Percentiles rank a stretch among this genome's conserved stretches.
Conservation (phyloP, 116 monocot genomes). For the Thalassia testudinum region DNA sequence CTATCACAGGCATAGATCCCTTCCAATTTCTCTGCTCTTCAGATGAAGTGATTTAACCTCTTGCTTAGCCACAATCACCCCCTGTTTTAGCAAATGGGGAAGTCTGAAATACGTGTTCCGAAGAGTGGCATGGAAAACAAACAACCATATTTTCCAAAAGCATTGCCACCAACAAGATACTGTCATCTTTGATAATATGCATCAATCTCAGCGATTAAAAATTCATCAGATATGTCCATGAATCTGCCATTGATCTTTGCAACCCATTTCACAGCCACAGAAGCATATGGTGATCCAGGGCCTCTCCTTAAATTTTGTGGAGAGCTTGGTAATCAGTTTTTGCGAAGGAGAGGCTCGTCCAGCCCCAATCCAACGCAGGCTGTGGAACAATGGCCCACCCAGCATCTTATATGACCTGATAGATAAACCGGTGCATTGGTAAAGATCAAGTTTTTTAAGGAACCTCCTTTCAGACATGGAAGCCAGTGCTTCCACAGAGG, state of each 20-base stretch:
- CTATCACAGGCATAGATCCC: no score
- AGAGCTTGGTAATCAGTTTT: slow-evolving; percentile 15
- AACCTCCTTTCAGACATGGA: slow-evolving; percentile 16
- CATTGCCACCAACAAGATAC: no score
- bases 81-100: no score
- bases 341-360: slow-evolving; percentile 21
- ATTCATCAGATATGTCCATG: slow-evolving; percentile 15
- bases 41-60: no score
- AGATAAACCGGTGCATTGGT: slow-evolving; percentile 39
- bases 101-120: no score
- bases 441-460: slow-evolving; percentile 70
- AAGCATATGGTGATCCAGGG: slow-evolving; percentile 29
- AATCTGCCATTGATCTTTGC: slow-evolving; percentile 48
- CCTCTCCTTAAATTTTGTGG: slow-evolving; percentile 9
- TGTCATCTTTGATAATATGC: no score
- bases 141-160: no score
- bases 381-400: slow-evolving; percentile 30
- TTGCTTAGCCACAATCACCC: no score
- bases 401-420: slow-evolving; percentile 22
- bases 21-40: no score
- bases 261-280: slow-evolving; percentile 72
- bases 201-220: no score
- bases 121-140: no score
- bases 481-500: slow-evolving; percentile 35
- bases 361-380: slow-evolving; percentile 65